Conservation (phyloP, 192 early-diverging fungal species). For the Gryganskiella cystojenkinii region DNA sequence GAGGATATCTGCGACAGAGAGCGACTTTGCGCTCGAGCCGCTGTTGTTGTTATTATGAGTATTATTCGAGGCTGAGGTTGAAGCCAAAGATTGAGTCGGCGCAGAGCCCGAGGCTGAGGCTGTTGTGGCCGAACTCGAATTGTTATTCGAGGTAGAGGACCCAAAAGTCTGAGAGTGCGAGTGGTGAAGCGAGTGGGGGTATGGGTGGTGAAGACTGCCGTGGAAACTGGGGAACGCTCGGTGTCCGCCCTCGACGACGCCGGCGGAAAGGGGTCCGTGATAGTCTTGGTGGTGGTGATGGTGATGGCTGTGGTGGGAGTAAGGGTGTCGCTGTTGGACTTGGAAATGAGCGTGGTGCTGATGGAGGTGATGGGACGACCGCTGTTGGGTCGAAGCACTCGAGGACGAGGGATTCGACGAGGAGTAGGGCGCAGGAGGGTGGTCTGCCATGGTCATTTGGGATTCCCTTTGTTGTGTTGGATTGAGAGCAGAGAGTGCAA, state of each 20-base stretch:
- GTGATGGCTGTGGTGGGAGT: slow-evolving; percentile 10
- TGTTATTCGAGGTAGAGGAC: not conserved
- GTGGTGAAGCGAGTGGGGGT: slow-evolving; percentile 7
- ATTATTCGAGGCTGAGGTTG: not conserved
- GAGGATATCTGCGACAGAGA: slow-evolving; percentile 42
- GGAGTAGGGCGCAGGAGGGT: too few relatives aligned
- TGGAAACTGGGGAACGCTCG: slow-evolving; percentile 48
- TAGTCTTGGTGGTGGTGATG: slow-evolving; percentile 34
- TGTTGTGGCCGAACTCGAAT: not conserved
- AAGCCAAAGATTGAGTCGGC: not conserved
- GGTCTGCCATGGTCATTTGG: too few relatives aligned
- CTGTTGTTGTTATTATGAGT: not conserved
- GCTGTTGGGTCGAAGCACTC: slow-evolving; percentile 10
- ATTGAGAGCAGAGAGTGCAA: too few relatives aligned
- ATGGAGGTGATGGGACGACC: slow-evolving; percentile 11
- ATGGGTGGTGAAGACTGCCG: slow-evolving; percentile 15
- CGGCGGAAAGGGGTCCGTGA: slow-evolving; percentile 42
- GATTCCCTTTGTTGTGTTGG: too few relatives aligned
- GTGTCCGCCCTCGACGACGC: slow-evolving; percentile 43
- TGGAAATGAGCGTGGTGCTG: slow-evolving; percentile 17
- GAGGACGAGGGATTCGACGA: too few relatives aligned
- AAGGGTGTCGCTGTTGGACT: not conserved
- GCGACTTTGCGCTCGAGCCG: not conserved
- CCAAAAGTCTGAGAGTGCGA: not conserved
- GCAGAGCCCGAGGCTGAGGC: not conserved